Percentiles rank a stretch among this genome's conserved stretches.
These are phyloP conservation scores for Cinnamomum micranthum DNA, from an alignment of 164 flowering plant species.

Conservation along the genomic window DNA sequence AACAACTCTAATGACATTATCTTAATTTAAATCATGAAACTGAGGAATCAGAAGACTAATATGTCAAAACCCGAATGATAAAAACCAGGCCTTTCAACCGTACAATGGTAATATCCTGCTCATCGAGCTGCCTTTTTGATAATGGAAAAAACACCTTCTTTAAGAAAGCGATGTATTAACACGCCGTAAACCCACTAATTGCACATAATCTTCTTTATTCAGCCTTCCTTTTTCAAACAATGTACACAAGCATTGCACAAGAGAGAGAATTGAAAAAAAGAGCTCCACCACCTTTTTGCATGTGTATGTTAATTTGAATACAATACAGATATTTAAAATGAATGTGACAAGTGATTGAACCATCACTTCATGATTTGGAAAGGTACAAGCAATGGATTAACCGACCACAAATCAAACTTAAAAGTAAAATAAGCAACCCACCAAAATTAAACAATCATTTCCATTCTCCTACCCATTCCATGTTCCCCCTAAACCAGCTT, in stretches of 20 bases:
- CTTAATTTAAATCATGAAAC: too few species aligned
- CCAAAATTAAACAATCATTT: constrained; percentile 5
- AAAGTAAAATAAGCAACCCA: constrained; percentile 1
- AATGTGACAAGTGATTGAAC: background rate
- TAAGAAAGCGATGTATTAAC: background rate
- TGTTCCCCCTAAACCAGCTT: background rate
- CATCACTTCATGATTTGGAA: constrained; percentile 6
- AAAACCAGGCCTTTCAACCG: too few species aligned
- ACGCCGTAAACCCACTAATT: background rate
- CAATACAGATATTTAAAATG: background rate
- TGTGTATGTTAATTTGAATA: background rate
- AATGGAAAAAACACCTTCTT: background rate
- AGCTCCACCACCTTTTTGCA: background rate
- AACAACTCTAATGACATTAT: too few species aligned
- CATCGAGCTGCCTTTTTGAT: background rate
- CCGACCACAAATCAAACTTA: background rate
- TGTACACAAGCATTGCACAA: background rate
- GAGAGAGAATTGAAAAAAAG: background rate
- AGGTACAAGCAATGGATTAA: background rate
- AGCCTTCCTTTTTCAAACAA: background rate
- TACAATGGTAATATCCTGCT: too few species aligned
- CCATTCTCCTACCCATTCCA: background rate
- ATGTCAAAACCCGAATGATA: too few species aligned
- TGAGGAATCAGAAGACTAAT: too few species aligned
- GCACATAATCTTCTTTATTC: background rate